These are phyloP conservation scores for Thyridium curvatum DNA, from an alignment of 2,329 filamentous ascomycete genomes.

Conservation along the genomic window DNA sequence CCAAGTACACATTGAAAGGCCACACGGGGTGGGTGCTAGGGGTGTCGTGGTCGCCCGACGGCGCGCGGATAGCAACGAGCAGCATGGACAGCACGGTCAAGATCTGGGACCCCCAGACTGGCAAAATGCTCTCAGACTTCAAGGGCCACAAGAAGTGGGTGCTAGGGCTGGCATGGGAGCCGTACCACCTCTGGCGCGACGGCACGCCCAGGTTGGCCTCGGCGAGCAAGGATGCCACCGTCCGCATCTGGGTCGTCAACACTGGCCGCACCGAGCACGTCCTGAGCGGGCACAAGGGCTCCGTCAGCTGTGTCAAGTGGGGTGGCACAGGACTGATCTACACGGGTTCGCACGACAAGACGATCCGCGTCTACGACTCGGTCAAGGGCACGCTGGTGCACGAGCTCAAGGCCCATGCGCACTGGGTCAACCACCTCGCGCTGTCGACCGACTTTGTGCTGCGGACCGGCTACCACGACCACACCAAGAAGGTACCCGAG, in stretches of 20 bases:
- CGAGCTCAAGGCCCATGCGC: constrained; percentile 67
- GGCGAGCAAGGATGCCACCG: constrained; percentile 82
- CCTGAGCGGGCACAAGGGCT: constrained; percentile 81
- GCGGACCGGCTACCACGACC: constrained; percentile 81
- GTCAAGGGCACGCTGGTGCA: constrained; percentile 72
- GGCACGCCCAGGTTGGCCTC: constrained; percentile 77
- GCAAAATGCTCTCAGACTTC: constrained; percentile 65
- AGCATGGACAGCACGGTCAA: constrained; percentile 91
- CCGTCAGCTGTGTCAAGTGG: constrained; percentile 89
- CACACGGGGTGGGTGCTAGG: constrained; percentile 88
- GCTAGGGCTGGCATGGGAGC: constrained; percentile 85
- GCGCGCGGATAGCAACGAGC: constrained; percentile 74
- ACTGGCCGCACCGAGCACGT: constrained; percentile 74
- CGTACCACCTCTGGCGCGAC: constrained; percentile 73
- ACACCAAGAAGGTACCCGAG: constrained; percentile 61
- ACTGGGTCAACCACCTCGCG: constrained; percentile 94
- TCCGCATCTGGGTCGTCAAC: constrained; percentile 80
- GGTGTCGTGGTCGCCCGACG: constrained; percentile 83
- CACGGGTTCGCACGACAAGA: constrained; percentile 85
- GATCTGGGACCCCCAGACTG: constrained; percentile 81
- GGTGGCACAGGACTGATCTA: constrained; percentile 84
- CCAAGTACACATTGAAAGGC: constrained; percentile 76
- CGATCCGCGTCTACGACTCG: constrained; percentile 84
- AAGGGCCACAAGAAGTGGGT: constrained; percentile 89
- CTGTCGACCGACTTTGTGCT: constrained; percentile 89